Base-by-base conservation (phyloP, 495 filamentous ascomycete genomes). In the Penicillium psychrofluorescens region DNA sequence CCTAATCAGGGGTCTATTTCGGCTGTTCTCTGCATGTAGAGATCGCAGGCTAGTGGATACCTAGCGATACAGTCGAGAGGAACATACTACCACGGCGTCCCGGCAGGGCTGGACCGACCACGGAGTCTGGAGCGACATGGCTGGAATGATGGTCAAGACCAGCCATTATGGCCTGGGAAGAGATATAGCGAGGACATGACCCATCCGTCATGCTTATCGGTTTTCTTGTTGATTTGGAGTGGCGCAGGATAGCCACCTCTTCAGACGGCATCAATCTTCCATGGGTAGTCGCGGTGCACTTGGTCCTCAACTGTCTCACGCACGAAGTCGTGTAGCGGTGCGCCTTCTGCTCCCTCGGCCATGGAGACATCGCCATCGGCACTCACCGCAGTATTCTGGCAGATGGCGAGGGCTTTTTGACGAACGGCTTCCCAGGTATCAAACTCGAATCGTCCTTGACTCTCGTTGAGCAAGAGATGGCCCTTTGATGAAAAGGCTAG, bases 401-500 rank as follows among this genome's bases (percentile, higher is more conserved):
- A 95, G 35, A 78, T 74, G 22, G 64, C 56, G 51, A 78, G 68
- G 29, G 84, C 88, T 38, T 70, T 68, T 53, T 84, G 72, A 56
- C 78, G 80, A 6, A 84, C 78, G 13, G 71, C 66, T 40, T 90
- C 81, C 88, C 90, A 95, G 31, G 78, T 82, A 32, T 84, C 77
- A 45, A 86, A 71, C 14, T 76, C 78, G 53, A 95, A 97, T 29
- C 66, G 63, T 0, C 91, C 91, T 53, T 90, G 79, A 56, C 88
- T 94, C 58, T 95, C 85, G 30, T 77, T 81, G 35, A 95, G 61
- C 12, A 95, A 63, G 29, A 95, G 61, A 41, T 88, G 84, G 12
- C 81, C 78, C 40, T 81, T 78, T 7, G 80, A 84, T 22, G 84
- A 85, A 52, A 90, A 91, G 3, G 80, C 83, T 29, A 95, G 63